These are phyloP conservation scores for Tricholoma sp. DNA, from an alignment of 768 basidiomycete genomes.

Conservation along the genomic window DNA sequence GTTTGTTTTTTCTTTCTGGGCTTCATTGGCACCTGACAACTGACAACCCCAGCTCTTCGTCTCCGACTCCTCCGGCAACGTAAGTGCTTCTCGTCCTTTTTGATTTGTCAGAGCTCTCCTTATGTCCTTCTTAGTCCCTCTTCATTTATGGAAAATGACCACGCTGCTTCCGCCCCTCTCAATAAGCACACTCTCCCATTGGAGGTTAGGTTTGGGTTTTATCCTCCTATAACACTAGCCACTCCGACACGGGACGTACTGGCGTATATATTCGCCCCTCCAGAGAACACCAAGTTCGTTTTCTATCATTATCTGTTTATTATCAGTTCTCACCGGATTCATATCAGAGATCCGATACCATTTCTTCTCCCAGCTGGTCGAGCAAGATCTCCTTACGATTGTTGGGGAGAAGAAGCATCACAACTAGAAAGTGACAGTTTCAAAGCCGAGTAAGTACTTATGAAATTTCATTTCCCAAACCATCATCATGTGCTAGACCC, in stretches of 20 bases:
- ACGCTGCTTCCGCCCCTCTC: constrained; percentile 13
- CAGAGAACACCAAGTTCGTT: constrained; percentile 43
- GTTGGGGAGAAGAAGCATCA: constrained; percentile 72
- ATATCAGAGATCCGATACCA: constrained; percentile 33
- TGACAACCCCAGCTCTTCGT: constrained; percentile 24
- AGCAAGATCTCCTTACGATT: constrained; percentile 47
- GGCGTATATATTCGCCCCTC: constrained; percentile 70
- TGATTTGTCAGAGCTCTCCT: constrained; percentile 13
- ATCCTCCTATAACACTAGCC: constrained; percentile 47
- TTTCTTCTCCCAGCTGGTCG: constrained; percentile 26
- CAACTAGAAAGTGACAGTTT: constrained; percentile 69
- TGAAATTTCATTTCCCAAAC: constrained; percentile 22
- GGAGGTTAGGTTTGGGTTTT: constrained; percentile 44
- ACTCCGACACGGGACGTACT: constrained; percentile 65
- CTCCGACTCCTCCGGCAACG: constrained; percentile 35
- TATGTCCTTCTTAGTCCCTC: constrained; percentile 23
- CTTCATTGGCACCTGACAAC: constrained; percentile 11
- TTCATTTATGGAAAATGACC: constrained; percentile 25
- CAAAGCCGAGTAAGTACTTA: constrained; percentile 73
- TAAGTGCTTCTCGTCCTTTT: constrained; percentile 20
- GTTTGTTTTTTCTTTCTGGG: constrained; percentile 8
- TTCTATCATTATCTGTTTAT: constrained; percentile 10
- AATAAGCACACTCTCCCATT: constrained; percentile 30
- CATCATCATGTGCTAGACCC: constrained; percentile 24
- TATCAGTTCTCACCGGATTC: constrained; percentile 10